These are phyloP conservation scores for Chrysanthemum seticuspe DNA, from an alignment of 129 eudicot species.

Conservation along the genomic window DNA sequence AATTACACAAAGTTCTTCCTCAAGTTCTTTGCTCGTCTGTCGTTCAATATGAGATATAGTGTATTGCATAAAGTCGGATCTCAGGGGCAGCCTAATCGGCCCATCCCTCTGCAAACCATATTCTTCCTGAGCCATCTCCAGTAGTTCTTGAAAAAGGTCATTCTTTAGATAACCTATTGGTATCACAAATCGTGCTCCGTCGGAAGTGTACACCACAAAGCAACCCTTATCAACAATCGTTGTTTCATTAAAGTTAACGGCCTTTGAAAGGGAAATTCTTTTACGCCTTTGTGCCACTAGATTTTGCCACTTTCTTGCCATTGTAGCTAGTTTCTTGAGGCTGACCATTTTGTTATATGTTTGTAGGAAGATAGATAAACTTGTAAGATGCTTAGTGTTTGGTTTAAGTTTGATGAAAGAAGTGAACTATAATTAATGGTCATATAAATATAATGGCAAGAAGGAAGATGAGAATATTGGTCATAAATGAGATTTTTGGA, in stretches of 20 bases:
- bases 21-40: no score
- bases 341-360: constrained; percentile 27
- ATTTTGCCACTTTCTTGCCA: constrained; percentile 42
- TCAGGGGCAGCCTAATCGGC: constrained; percentile 37
- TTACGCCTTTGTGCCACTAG: constrained; percentile 32
- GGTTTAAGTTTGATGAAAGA: constrained; percentile 2
- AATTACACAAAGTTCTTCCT: no score
- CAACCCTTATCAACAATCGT: constrained; percentile 33
- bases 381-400: constrained; percentile 3
- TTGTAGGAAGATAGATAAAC: not conserved
- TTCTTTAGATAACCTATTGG: constrained; percentile 29
- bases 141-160: constrained; percentile 26
- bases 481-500: constrained; percentile 17
- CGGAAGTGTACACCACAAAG: constrained; percentile 41
- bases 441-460: constrained; percentile 12
- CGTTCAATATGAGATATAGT: not conserved
- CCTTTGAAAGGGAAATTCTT: constrained; percentile 18
- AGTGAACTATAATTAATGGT: not conserved
- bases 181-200: constrained; percentile 29
- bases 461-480: not conserved
- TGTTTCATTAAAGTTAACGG: not conserved
- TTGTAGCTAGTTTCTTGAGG: constrained; percentile 33
- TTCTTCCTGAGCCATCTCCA: constrained; percentile 44
- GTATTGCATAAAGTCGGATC: constrained; percentile 27
- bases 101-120: constrained; percentile 31